Conservation (phyloP, 2,329 filamentous ascomycete species). For the Aotearoamyces nothofagi region DNA sequence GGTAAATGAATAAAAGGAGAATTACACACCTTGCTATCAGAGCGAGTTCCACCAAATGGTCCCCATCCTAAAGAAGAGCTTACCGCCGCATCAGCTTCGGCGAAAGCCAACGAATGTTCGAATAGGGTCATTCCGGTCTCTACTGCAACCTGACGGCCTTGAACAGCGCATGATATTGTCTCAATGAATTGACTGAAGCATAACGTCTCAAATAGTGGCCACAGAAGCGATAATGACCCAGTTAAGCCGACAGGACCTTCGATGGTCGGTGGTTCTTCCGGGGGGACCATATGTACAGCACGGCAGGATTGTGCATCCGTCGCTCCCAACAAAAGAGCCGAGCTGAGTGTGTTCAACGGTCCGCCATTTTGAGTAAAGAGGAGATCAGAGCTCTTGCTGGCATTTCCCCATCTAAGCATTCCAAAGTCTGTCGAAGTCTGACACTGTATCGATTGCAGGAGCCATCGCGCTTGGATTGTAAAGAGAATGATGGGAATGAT, state of each 20-base stretch:
- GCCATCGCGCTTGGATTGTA: constrained; percentile 45
- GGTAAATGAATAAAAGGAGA: too few species aligned
- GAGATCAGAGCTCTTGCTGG: constrained; percentile 47
- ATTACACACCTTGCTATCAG: constrained; percentile 3
- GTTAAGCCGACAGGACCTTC: constrained; percentile 31
- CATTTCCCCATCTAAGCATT: constrained; percentile 52
- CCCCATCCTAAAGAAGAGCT: constrained; percentile 65
- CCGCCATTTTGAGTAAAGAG: constrained; percentile 57
- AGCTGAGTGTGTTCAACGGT: constrained; percentile 58
- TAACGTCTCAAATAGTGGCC: constrained; percentile 58
- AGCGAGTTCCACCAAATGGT: constrained; percentile 23
- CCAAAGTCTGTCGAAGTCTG: constrained; percentile 69
- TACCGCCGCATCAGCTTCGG: constrained; percentile 83
- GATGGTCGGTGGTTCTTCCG: constrained; percentile 29
- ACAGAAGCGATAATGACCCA: constrained; percentile 65
- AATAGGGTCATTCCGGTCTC: constrained; percentile 96
- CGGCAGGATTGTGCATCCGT: constrained; percentile 61
- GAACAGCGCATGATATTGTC: constrained; percentile 73
- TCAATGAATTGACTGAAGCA: constrained; percentile 76
- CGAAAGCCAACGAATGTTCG: constrained; percentile 90
- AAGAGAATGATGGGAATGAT: constrained; percentile 58
- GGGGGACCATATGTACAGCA: constrained; percentile 56
- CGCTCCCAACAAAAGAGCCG: constrained; percentile 56
- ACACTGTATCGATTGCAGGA: constrained; percentile 80
- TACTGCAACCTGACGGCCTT: constrained; percentile 63